These are phyloP conservation scores for Phytophthora podocarpi DNA, from an alignment of 352 stramenopile genomes.

Conservation along the genomic window DNA sequence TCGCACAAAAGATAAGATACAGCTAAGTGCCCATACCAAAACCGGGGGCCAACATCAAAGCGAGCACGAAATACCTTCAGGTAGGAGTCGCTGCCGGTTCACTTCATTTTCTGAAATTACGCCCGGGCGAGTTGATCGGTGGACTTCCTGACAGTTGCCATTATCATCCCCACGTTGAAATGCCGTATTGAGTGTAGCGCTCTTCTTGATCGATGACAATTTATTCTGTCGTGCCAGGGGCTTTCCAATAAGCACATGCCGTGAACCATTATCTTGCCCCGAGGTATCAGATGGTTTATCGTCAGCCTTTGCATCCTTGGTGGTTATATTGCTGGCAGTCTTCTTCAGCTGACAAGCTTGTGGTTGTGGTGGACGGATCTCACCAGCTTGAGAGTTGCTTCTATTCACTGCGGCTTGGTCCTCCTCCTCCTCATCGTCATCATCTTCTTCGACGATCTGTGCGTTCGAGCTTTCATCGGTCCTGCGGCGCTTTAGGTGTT, in stretches of 20 bases:
- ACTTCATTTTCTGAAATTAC: constrained; percentile 70
- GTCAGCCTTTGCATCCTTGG: neutral
- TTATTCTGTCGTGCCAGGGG: constrained; percentile 21
- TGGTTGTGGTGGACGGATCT: neutral
- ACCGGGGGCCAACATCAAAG: neutral
- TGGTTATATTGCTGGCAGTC: neutral
- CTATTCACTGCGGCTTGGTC: neutral
- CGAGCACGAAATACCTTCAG: constrained; percentile 33
- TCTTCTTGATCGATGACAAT: constrained; percentile 15
- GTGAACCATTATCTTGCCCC: neutral
- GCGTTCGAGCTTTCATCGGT: constrained; percentile 5
- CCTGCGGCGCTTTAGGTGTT: constrained; percentile 29
- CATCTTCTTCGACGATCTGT: constrained; percentile 50
- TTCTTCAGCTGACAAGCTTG: neutral
- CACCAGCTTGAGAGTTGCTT: neutral
- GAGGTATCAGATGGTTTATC: neutral
- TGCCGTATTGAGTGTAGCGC: constrained; percentile 21
- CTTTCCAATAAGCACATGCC: constrained; percentile 25
- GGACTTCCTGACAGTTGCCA: neutral
- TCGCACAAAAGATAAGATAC: neutral
- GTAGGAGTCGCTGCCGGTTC: constrained; percentile 38
- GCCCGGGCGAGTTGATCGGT: constrained; percentile 34
- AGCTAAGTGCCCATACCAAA: neutral
- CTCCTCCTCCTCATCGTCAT: constrained; percentile 36
- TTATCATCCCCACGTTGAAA: constrained; percentile 32